Percentiles rank a stretch among this genome's conserved stretches.
Conservation (phyloP, 176 grass and related monocot species). For the Phragmites australis region DNA sequence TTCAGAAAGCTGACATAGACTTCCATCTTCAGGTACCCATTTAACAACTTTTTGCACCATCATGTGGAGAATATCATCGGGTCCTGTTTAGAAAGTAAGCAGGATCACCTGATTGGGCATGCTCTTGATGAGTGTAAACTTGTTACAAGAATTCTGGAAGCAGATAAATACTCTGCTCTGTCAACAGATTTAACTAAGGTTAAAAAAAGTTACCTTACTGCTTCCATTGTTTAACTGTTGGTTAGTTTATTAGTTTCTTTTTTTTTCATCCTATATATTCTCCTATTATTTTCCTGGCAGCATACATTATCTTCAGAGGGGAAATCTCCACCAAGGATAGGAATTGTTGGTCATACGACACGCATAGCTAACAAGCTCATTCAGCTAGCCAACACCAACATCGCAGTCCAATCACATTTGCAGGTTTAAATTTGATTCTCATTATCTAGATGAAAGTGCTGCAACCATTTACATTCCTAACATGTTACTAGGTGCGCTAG, state of each 20-base stretch:
- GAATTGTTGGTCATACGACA: slow-evolving; percentile 81
- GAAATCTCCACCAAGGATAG: slow-evolving; percentile 66
- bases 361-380: slow-evolving; percentile 90
- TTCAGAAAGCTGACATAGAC: slow-evolving; percentile 37
- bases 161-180: slow-evolving; percentile 69
- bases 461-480: neutral
- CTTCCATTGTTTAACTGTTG: neutral
- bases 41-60: slow-evolving; percentile 98
- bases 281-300: slow-evolving; percentile 53
- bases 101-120: slow-evolving; percentile 60
- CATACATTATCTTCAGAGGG: slow-evolving; percentile 59
- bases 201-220: neutral
- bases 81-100: slow-evolving; percentile 90
- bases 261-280: slow-evolving; percentile 18
- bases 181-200: slow-evolving; percentile 68
- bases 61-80: slow-evolving; percentile 83
- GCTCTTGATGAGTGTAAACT: slow-evolving; percentile 78
- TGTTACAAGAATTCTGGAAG: slow-evolving; percentile 74
- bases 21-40: slow-evolving; percentile 76
- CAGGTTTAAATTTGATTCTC: slow-evolving; percentile 57
- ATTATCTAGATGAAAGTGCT: slow-evolving; percentile 23
- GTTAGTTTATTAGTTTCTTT: slow-evolving; percentile 4
- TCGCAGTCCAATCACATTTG: slow-evolving; percentile 68
- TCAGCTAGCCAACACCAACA: slow-evolving; percentile 64
- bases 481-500: slow-evolving; percentile 9